These are phyloP conservation scores for Moesziomyces globuligerus DNA, from an alignment of 1,284 basidiomycete species.

Conservation along the genomic window DNA sequence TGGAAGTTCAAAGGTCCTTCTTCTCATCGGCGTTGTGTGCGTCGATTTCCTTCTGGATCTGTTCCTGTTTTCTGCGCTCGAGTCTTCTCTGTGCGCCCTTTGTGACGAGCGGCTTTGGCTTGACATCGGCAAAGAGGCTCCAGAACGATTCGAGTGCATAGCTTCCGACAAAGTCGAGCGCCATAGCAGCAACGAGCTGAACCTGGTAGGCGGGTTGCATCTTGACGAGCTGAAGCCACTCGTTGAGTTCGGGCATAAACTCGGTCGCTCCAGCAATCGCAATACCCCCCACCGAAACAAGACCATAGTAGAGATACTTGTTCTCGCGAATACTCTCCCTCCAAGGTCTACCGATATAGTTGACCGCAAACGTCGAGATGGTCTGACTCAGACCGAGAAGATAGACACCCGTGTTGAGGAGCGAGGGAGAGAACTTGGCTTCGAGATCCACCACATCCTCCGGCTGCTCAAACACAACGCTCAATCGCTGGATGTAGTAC, in stretches of 20 bases:
- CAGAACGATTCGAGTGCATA: slow-evolving; percentile 89
- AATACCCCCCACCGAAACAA: slow-evolving; percentile 56
- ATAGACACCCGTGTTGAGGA: slow-evolving; percentile 66
- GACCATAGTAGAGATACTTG: slow-evolving; percentile 62
- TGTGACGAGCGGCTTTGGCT: slow-evolving; percentile 71
- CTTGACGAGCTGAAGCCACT: slow-evolving; percentile 95
- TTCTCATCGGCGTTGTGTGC: slow-evolving; percentile 17
- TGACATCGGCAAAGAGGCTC: slow-evolving; percentile 84
- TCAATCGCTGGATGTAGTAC: slow-evolving; percentile 58
- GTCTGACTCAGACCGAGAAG: slow-evolving; percentile 62
- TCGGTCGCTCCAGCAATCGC: slow-evolving; percentile 70
- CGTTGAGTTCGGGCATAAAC: slow-evolving; percentile 91
- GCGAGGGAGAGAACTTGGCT: slow-evolving; percentile 62
- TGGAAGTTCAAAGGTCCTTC: slow-evolving; percentile 21
- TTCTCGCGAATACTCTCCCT: slow-evolving; percentile 61
- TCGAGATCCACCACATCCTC: slow-evolving; percentile 62
- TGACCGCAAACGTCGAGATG: slow-evolving; percentile 65
- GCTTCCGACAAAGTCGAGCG: slow-evolving; percentile 87
- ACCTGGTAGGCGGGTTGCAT: slow-evolving; percentile 77
- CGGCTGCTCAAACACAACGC: slow-evolving; percentile 49
- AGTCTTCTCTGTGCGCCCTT: slow-evolving; percentile 45
- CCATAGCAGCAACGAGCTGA: slow-evolving; percentile 73
- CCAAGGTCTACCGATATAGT: slow-evolving; percentile 66
- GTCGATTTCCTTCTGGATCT: slow-evolving; percentile 10
- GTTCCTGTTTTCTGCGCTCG: slow-evolving; percentile 42